Evolutionary conservation across 257 asterid species (phyloP).

Genomic region (Haberlea rhodopensis): DNA sequence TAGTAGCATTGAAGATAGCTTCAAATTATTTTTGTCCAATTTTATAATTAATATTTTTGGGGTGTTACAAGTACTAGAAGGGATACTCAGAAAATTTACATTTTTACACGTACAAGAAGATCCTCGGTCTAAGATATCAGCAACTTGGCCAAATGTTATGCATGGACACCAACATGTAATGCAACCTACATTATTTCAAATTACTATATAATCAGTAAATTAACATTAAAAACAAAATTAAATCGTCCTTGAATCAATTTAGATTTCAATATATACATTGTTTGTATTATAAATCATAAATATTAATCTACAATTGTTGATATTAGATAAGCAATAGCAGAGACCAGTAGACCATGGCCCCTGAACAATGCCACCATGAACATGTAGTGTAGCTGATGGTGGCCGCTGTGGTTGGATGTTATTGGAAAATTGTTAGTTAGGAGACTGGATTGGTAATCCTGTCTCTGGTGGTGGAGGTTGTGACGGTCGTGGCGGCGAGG

Average conservation of each 20-base stretch:
- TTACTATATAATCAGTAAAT: background rate
- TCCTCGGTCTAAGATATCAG: conserved; percentile 51
- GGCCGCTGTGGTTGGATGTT: conserved; percentile 1
- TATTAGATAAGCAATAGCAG: conserved; percentile 39
- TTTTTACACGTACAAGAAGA: conserved; percentile 37
- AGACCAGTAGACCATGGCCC: conserved; percentile 48
- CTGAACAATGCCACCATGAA: conserved; percentile 14
- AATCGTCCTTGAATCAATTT: too few species aligned
- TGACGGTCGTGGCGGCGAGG: background rate
- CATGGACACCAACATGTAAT: conserved; percentile 57
- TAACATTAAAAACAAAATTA: too few species aligned
- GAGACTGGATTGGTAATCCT: background rate
- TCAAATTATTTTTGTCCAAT: too few species aligned
- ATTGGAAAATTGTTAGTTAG: background rate
- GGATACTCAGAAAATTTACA: background rate
- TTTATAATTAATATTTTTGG: too few species aligned
- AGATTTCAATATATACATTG: background rate
- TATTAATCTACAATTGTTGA: conserved; percentile 33
- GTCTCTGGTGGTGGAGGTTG: background rate
- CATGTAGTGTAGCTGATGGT: background rate
- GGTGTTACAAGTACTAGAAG: too few species aligned
- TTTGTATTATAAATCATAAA: background rate
- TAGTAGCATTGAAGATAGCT: too few species aligned
- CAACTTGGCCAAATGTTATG: conserved; percentile 53
- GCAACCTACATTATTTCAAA: conserved; percentile 32